Evolutionary conservation across 352 stramenopile species (phyloP).

Genomic region (Elongisporangium anandrum): DNA sequence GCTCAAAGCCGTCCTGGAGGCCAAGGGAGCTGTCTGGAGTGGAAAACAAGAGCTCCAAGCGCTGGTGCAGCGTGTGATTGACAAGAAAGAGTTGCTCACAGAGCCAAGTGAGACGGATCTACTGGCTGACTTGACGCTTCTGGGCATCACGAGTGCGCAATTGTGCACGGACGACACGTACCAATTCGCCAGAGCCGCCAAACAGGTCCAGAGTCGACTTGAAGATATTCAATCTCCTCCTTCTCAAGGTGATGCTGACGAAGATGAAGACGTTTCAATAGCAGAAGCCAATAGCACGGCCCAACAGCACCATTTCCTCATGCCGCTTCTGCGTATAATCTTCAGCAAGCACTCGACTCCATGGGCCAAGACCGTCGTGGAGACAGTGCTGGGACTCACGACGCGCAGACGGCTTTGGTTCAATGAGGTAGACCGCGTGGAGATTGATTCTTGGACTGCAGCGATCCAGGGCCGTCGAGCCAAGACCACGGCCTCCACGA

Average conservation of each 20-base stretch:
- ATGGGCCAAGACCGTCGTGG: slow-evolving; percentile 63
- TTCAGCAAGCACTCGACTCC: slow-evolving; percentile 38
- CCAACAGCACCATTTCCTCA: slow-evolving; percentile 26
- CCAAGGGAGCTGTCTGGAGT: slow-evolving; percentile 36
- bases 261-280: slow-evolving; percentile 6
- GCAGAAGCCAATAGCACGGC: neutral
- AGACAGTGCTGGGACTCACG: slow-evolving; percentile 43
- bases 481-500: slow-evolving; percentile 25
- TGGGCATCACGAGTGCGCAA: slow-evolving; percentile 53
- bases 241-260: slow-evolving; percentile 4
- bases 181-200: slow-evolving; percentile 67
- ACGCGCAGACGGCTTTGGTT: slow-evolving; percentile 60
- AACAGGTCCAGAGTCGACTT: slow-evolving; percentile 49
- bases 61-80: slow-evolving; percentile 36
- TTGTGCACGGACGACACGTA: slow-evolving; percentile 83
- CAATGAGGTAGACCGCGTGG: slow-evolving; percentile 26
- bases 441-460: slow-evolving; percentile 70
- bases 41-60: slow-evolving; percentile 49
- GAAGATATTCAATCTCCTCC: slow-evolving; percentile 17
- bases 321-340: slow-evolving; percentile 62
- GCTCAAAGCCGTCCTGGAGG: slow-evolving; percentile 35
- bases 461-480: slow-evolving; percentile 45
- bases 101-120: slow-evolving; percentile 7
- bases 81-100: slow-evolving; percentile 25
- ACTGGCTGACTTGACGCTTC: slow-evolving; percentile 45